Base-by-base conservation (phyloP, 2,329 filamentous ascomycete genomes). In the Pseudogymnoascus sp. region DNA sequence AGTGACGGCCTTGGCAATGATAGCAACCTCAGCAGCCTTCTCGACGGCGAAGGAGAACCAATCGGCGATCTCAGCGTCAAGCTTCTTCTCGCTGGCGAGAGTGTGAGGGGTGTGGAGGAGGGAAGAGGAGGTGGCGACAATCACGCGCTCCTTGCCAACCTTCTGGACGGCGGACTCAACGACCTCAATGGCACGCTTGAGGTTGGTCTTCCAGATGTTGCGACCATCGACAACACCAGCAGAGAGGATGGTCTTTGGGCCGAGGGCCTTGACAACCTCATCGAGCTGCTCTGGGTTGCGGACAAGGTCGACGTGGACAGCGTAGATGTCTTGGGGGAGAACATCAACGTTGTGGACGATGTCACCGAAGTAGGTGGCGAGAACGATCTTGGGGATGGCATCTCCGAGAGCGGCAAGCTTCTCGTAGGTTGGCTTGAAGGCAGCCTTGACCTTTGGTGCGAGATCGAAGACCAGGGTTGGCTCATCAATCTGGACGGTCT, bases 171-270 rank as follows among this genome's bases (percentile, higher is more conserved):
- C 95, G 65, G 86, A 82, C 86, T 97, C 91, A 66, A 95, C 89
- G 68, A 82, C 86, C 83, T 95, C 93, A 69, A 99, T 96, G 74
- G 95, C 92, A 73, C 86, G 86, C 86, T 96, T 90, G 82, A 97
- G 89, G 88, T 97, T 96, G 81, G 92, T 97, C 90, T 99, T 99
- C 95, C 95, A 99, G 84, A 99, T 97, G 86, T 99, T 99, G 74
- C 95, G 92, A 74, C 95, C 95, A 73, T 99, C 93, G 70, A 99
- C 95, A 72, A 99, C 90, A 91, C 95, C 95, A 69, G 87, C 89
- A 70, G 95, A 99, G 70, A 99, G 88, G 71, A 92, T 79, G 76
- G 96, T 96, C 77, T 92, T 91, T 76, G 91, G 80, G 76, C 91
- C 92, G 69, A 99, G 86, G 73, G 92, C 88, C 74, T 81, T 83